A percentile compares a stretch with the other conserved stretches of the same genome.
Conservation (phyloP, 2,329 filamentous ascomycete genomes). For the Calonectria pteridis region DNA sequence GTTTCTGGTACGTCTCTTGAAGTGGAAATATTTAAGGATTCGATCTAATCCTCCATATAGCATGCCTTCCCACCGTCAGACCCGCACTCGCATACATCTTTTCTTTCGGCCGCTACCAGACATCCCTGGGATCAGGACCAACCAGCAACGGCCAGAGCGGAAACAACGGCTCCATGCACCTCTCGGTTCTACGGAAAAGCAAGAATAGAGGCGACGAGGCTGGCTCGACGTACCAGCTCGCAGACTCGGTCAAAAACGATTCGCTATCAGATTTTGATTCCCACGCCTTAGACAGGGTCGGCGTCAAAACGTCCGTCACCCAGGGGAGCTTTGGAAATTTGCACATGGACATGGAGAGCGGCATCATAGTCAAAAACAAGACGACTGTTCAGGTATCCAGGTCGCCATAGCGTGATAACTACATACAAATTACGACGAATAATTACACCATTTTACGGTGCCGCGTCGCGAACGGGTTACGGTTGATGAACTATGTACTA, state of each 20-base stretch:
- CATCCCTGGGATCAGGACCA: constrained; percentile 31
- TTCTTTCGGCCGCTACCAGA: constrained; percentile 26
- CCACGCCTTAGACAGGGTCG: constrained; percentile 35
- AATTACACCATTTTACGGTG: background rate
- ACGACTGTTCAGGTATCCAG: constrained; percentile 6
- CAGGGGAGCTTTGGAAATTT: constrained; percentile 24
- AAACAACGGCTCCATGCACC: constrained; percentile 37
- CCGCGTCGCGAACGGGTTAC: background rate
- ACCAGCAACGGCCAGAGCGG: constrained; percentile 35
- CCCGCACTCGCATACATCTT: constrained; percentile 39
- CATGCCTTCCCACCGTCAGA: constrained; percentile 39
- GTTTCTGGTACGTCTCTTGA: constrained; percentile 33
- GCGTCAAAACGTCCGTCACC: constrained; percentile 28
- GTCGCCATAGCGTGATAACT: background rate
- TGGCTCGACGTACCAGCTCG: constrained; percentile 40
- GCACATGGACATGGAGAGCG: background rate
- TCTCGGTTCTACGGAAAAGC: constrained; percentile 30
- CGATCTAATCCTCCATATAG: background rate
- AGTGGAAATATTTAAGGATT: rapidly evolving
- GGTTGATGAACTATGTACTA: background rate
- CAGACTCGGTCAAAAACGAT: constrained; percentile 17
- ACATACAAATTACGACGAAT: background rate
- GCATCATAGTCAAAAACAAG: constrained; percentile 44
- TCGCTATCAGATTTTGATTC: constrained; percentile 36
- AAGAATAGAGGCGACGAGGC: constrained; percentile 34